Base-by-base conservation (phyloP, 495 filamentous ascomycete genomes). In the Terfezia boudieri region DNA sequence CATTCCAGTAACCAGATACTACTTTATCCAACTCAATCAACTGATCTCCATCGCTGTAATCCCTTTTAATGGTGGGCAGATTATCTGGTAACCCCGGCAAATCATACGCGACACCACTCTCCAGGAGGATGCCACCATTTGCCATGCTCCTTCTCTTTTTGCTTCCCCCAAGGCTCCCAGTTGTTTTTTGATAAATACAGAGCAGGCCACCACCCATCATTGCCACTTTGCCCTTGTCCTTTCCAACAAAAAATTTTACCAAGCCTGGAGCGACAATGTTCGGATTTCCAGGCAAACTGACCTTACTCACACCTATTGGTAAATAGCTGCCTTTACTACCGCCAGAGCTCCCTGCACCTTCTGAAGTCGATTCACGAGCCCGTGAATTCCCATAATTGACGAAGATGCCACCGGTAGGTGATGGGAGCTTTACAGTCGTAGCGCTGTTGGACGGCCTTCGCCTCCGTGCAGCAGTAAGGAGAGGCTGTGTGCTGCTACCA, bases 301-400 rank as follows among this genome's bases (percentile, higher is more conserved):
- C 73, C 48, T 84, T 80, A 61, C 89, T 90, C 62, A 90, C 86
- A 9, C 84, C 84, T 1, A 79, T 78, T 63, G 90, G 84, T 38
- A 86, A 80, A 41, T 94, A 71, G 41, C 83, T 83, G 12, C 81
- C 55, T 88, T 80, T 10, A 81, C 84, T 36, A 76, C 83, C 32
- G 81, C 49, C 49, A 3, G 49, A 51, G 49, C 16, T 32, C 82
- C 4, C 84, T 83, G 54, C 82, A 86, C 41, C 83, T 83, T 58
- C 90, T 77, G 8, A 80, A 82, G 58, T 85, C 86, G 8, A 83
- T 80, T 52, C 84, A 78, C 71, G 83, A 64, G 66, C 78, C 60
- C 68, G 81, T 37, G 64, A 78, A 60, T 75, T 76, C 11, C 80
- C 37, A 82, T 78, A 55, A 86, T 77, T 37, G 74, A 35, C 55